Evolutionary conservation across 331 rosid genomes (phyloP).

Genomic region (Pyrus hybrid): DNA sequence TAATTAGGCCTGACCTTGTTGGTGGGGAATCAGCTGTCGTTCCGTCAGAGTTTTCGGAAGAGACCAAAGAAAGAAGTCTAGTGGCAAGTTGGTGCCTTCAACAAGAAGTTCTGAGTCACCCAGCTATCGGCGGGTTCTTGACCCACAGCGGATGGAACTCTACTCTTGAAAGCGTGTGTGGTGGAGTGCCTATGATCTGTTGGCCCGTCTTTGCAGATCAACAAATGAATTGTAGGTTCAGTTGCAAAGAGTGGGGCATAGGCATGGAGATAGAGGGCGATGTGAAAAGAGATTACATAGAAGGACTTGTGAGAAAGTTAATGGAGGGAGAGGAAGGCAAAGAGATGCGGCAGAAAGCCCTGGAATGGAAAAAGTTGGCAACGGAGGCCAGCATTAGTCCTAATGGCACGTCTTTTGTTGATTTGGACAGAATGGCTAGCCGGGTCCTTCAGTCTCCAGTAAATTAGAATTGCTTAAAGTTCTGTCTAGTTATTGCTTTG

Average conservation of each 20-base stretch:
- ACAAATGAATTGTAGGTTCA: too few species aligned
- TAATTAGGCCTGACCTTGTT: constrained; percentile 23
- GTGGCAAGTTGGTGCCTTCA: constrained; percentile 46
- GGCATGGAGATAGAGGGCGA: too few species aligned
- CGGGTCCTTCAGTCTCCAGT: not conserved
- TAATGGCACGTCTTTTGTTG: not conserved
- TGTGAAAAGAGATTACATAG: too few species aligned
- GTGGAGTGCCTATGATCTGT: too few species aligned
- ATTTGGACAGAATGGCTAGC: not conserved
- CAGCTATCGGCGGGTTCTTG: constrained; percentile 23
- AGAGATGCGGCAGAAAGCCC: not conserved
- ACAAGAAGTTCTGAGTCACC: constrained; percentile 25
- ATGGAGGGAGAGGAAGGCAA: constrained; percentile 13
- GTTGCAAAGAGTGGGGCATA: too few species aligned
- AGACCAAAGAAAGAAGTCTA: constrained; percentile 23
- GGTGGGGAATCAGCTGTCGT: constrained; percentile 3
- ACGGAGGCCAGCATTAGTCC: not conserved
- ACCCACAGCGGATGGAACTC: constrained; percentile 38
- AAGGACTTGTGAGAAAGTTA: too few species aligned
- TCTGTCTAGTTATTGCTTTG: too few species aligned
- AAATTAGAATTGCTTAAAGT: not conserved
- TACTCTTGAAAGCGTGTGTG: too few species aligned
- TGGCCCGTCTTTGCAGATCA: too few species aligned
- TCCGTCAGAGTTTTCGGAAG: constrained; percentile 21
- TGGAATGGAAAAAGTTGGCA: constrained; percentile 3